Conservation (phyloP, 441 rosid genomes). For the Erysimum cheiri region DNA sequence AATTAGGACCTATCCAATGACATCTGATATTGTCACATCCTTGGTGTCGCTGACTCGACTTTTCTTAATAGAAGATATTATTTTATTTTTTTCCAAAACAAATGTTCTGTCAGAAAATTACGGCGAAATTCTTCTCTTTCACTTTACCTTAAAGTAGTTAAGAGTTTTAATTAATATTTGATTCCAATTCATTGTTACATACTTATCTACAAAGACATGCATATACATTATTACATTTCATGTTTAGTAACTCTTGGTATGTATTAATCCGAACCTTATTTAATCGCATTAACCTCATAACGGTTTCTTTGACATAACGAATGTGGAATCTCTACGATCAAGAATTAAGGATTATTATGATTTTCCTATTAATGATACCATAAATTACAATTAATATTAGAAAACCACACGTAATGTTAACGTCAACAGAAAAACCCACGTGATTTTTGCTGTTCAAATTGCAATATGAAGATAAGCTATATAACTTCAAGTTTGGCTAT, state of each 20-base stretch:
- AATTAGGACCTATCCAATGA: conserved; percentile 22
- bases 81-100: conserved; percentile 1
- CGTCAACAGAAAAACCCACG: conserved; percentile 11
- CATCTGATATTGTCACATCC: conserved; percentile 20
- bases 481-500: background rate
- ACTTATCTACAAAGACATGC: background rate
- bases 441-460: background rate
- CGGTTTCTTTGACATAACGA: background rate
- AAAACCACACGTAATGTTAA: conserved; percentile 10
- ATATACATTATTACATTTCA: background rate
- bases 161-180: background rate
- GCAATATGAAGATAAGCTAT: background rate
- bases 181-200: background rate
- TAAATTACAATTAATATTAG: background rate
- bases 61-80: conserved; percentile 7
- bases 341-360: conserved; percentile 8
- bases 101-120: conserved; percentile 17
- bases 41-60: conserved; percentile 39
- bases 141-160: background rate
- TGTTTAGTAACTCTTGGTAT: conserved; percentile 1
- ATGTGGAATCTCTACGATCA: conserved; percentile 7
- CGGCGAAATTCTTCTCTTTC: conserved; percentile 11
- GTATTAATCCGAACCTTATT: background rate
- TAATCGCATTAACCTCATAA: conserved; percentile 20
- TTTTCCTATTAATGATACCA: conserved; percentile 12